Evolutionary conservation across 768 basidiomycete genomes (phyloP).

Genomic region (Hydnomerulius pinastri): DNA sequence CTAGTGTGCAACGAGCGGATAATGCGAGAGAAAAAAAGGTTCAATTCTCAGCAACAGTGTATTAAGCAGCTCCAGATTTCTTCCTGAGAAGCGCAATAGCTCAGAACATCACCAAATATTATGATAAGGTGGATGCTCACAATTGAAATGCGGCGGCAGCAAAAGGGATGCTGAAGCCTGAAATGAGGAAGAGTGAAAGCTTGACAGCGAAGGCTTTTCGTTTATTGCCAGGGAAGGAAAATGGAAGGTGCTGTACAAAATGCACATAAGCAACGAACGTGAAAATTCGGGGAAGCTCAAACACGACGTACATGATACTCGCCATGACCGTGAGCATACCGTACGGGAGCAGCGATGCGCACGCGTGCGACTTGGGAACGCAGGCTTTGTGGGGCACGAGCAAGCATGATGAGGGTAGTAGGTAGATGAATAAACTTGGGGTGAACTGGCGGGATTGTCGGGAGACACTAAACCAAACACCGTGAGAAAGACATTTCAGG

Average conservation of each 20-base stretch:
- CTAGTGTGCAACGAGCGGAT: background rate
- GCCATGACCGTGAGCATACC: constrained; percentile 50
- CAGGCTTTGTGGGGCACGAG: constrained; percentile 43
- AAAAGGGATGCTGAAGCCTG: constrained; percentile 72
- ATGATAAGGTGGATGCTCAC: constrained; percentile 42
- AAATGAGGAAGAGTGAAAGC: constrained; percentile 39
- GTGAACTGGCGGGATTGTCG: background rate
- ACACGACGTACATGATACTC: constrained; percentile 51
- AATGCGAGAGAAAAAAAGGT: background rate
- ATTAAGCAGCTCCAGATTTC: constrained; percentile 35
- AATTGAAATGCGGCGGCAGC: constrained; percentile 61
- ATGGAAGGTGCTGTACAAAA: constrained; percentile 53
- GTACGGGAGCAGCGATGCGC: constrained; percentile 31
- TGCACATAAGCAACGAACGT: constrained; percentile 8
- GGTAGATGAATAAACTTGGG: no score
- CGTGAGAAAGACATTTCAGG: no score
- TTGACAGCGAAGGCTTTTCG: constrained; percentile 45
- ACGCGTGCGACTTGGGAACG: constrained; percentile 41
- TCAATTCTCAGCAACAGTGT: constrained; percentile 11
- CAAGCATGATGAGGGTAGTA: constrained; percentile 38
- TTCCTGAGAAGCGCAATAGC: constrained; percentile 35
- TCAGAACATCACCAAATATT: constrained; percentile 2
- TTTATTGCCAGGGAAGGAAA: constrained; percentile 52
- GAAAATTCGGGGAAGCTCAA: background rate
- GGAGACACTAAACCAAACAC: background rate